A percentile compares a stretch with the other conserved stretches of the same genome.
Evolutionary conservation across 805 yeast species (phyloP).

Genomic region (Monosporozyma unispora): DNA sequence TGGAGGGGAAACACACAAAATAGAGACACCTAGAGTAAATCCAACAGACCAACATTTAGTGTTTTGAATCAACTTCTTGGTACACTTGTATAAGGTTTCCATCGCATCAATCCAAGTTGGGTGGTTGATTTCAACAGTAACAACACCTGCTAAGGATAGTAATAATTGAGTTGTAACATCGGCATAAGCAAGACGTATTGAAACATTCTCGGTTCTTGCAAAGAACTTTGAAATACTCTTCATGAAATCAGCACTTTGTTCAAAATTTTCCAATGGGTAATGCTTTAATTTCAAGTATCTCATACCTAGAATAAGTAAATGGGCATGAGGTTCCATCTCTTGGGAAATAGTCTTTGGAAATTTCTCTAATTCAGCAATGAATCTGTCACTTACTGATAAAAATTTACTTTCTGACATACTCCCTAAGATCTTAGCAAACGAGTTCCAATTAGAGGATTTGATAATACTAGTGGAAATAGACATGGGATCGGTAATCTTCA

Average conservation of each 20-base stretch:
- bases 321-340: conserved; percentile 53
- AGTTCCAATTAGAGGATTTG: conserved; percentile 87
- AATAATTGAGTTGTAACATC: conserved; percentile 71
- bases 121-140: conserved; percentile 92
- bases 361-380: conserved; percentile 86
- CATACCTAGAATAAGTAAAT: conserved; percentile 85
- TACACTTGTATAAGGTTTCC: conserved; percentile 46
- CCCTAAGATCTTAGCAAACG: conserved; percentile 82
- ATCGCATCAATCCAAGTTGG: conserved; percentile 91
- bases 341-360: conserved; percentile 46
- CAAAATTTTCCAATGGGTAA: conserved; percentile 82
- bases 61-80: conserved; percentile 36
- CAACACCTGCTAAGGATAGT: conserved; percentile 70
- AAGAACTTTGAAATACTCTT: conserved; percentile 82
- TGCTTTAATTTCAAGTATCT: conserved; percentile 67
- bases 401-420: conserved; percentile 82
- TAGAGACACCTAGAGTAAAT: conserved; percentile 58
- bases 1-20: conserved; percentile 72
- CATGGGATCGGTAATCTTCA: conserved; percentile 77
- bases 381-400: conserved; percentile 82
- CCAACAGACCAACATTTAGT: conserved; percentile 58
- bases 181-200: conserved; percentile 68
- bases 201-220: conserved; percentile 50
- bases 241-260: conserved; percentile 87
- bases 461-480: conserved; percentile 58